Conservation (phyloP, 768 basidiomycete genomes). For the Leccinum disarticulatum region DNA sequence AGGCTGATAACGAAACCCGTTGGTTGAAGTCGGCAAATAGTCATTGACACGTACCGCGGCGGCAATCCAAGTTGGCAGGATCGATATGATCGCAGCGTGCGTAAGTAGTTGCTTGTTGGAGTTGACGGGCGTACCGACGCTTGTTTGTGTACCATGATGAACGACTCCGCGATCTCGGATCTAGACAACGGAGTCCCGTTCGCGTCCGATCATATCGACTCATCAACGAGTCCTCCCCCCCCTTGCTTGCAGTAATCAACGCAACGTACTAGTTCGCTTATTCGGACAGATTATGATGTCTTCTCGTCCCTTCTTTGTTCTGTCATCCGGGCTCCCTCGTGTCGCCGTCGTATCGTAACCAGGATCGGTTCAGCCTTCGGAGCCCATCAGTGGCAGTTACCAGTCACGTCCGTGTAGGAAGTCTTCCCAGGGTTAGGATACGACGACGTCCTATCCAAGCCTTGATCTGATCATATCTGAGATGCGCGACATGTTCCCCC, state of each 20-base stretch:
- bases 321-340: neutral
- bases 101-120: neutral
- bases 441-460: neutral
- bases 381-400: neutral
- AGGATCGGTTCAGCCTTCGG: neutral
- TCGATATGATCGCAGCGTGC: neutral
- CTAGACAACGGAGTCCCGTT: neutral
- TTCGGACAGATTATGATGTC: neutral
- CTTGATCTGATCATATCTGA: neutral
- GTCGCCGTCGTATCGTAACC: neutral
- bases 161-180: neutral
- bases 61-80: neutral
- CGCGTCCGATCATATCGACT: neutral
- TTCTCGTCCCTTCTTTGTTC: neutral
- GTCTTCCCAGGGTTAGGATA: neutral
- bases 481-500: neutral
- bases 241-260: neutral
- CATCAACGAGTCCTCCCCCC: neutral
- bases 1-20: neutral
- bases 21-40: neutral
- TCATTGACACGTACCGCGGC: neutral
- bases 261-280: neutral
- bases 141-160: neutral
- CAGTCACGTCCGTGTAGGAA: neutral
- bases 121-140: neutral